These are phyloP conservation scores for Geopyxis carbonaria DNA, from an alignment of 495 filamentous ascomycete species.

Conservation along the genomic window DNA sequence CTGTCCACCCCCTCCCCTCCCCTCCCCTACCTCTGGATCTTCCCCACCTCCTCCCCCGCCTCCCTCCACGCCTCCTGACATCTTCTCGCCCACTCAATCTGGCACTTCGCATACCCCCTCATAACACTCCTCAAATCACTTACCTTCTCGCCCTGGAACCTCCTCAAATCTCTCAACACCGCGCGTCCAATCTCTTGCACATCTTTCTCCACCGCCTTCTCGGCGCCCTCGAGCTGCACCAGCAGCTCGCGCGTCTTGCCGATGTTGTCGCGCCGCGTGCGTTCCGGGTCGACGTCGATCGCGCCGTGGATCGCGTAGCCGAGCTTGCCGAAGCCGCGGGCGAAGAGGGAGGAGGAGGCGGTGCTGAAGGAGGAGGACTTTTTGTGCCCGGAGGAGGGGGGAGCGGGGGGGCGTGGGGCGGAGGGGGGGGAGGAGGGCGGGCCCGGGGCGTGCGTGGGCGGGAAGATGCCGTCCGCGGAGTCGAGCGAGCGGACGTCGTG, in stretches of 20 bases:
- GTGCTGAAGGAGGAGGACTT: slow-evolving; percentile 18
- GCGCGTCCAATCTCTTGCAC: slow-evolving; percentile 78
- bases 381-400: slow-evolving; percentile 10
- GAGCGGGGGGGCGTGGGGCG: slow-evolving; percentile 25
- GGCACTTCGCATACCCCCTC: slow-evolving; percentile 84
- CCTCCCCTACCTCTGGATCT: slow-evolving; percentile 68
- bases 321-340: slow-evolving; percentile 81
- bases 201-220: slow-evolving; percentile 70
- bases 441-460: slow-evolving; percentile 63
- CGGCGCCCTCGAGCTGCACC: slow-evolving; percentile 67
- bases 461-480: slow-evolving; percentile 74
- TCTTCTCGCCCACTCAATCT: slow-evolving; percentile 97
- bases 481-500: slow-evolving; percentile 73
- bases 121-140: slow-evolving; percentile 85
- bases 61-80: slow-evolving; percentile 94
- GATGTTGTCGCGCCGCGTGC: slow-evolving; percentile 80
- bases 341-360: slow-evolving; percentile 11
- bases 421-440: slow-evolving; percentile 41
- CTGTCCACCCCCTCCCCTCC: too few relatives aligned
- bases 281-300: slow-evolving; percentile 86
- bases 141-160: slow-evolving; percentile 90
- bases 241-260: slow-evolving; percentile 76
- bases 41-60: slow-evolving; percentile 77
- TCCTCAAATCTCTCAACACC: slow-evolving; percentile 70
- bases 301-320: slow-evolving; percentile 91